Base-by-base conservation (phyloP, 768 basidiomycete species). In the Rhizopogon vulgaris region DNA sequence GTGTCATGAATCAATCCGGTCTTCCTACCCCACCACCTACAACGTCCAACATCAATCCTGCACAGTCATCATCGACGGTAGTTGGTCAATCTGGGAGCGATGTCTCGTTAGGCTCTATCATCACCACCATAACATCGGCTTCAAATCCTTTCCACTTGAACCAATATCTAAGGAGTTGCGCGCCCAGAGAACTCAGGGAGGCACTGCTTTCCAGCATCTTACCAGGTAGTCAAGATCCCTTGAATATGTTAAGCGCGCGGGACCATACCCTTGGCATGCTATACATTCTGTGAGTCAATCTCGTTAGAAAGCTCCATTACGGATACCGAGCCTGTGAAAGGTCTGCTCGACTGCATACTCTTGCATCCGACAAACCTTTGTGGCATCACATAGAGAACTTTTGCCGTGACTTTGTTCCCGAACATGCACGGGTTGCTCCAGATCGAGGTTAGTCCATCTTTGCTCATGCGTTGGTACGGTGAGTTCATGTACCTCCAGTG, bases 161-260 rank as follows among this genome's bases (percentile, higher is more conserved):
- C 55, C 67, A 75, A 48, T 69, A 71, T 2, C 64, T 84, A 17
- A 74, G 73, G 56, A 70, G 58, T 43, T 71, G 71, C 12, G 69
- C 78, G 6, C 70, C 79, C 6, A 83, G 77, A 53, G 87, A 90
- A 28, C 69, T 78, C 27, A 69, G 79, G 28, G 85, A 87, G 18
- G 62, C 71, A 14, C 70, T 84, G 43, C 71, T 88, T 4, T 73
- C 80, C 4, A 76, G 79, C 55, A 54, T 73, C 10, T 61, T 87
- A 6, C 63, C 76, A 0, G 74, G 75, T 42, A 87, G 83, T 3
- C 78, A 83, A 56, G 89, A 92, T 64, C 90, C 90, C 8, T 61
- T 92, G 47, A 51, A 68, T 3, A 63, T 85, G 8, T 67, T 92
- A 34, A 77, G 84, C 59, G 65, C 80, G 24, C 65, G 70, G 28